A percentile compares a stretch with the other conserved stretches of the same genome.
Conservation (phyloP, 2,329 filamentous ascomycete genomes). For the Colletotrichum sp. region DNA sequence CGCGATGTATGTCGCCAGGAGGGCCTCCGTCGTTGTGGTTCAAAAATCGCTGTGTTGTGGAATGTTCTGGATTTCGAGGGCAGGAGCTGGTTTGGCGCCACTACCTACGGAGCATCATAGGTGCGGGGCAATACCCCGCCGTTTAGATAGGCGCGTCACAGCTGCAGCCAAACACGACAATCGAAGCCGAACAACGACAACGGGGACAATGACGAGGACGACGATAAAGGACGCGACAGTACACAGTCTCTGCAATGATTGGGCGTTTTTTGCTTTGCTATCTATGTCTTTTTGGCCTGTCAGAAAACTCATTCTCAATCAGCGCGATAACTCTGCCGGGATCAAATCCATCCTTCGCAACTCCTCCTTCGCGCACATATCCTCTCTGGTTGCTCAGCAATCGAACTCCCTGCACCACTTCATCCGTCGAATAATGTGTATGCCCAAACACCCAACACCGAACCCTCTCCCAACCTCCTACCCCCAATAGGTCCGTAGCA, state of each 20-base stretch:
- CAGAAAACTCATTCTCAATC: neutral
- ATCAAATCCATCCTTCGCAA: neutral
- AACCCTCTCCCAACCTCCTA: constrained; percentile 34
- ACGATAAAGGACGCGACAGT: neutral
- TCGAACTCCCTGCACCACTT: constrained; percentile 34
- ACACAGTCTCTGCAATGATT: neutral
- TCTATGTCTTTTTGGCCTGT: no score
- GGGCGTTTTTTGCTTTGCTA: no score
- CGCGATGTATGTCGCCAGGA: neutral
- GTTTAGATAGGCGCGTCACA: neutral
- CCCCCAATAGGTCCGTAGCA: constrained; percentile 49
- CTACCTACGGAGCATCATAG: constrained; percentile 9
- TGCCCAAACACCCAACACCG: constrained; percentile 53
- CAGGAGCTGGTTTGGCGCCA: neutral
- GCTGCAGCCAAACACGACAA: neutral
- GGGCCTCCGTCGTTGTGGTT: neutral
- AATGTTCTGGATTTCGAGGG: constrained; percentile 24
- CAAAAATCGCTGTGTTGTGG: neutral
- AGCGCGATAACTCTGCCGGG: neutral
- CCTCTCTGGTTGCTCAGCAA: constrained; percentile 53
- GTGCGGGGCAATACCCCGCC: constrained; percentile 20
- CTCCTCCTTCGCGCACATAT: constrained; percentile 31
- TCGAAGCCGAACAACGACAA: neutral
- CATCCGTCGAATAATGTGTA: constrained; percentile 49
- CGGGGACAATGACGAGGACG: neutral